Base-by-base conservation (phyloP, 805 yeast species). In the Pichia nanzhaoensis region DNA sequence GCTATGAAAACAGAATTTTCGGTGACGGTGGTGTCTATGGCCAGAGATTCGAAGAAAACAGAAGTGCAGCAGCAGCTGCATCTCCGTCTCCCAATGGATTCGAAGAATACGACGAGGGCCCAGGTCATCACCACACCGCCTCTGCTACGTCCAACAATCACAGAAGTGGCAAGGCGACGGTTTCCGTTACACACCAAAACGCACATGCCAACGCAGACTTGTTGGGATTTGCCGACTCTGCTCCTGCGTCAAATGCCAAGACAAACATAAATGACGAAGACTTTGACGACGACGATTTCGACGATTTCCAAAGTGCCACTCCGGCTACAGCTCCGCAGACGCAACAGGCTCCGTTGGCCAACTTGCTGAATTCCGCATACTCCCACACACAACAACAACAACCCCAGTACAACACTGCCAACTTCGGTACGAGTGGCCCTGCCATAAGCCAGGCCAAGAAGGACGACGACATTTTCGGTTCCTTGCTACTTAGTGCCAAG, bases 21-120 rank as follows among this genome's bases (percentile, higher is more conserved):
- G 87, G 87, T 37, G 87, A 80, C 56, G 84, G 84, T 41, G 84
- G 85, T 37, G 83, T 78, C 20, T 80, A 71, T 56, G 87, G 86
- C 24, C 78, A 74, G 49, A 71, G 84, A 60, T 80, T 68, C 51
- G 85, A 77, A 53, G 84, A 53, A 77, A 55, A 68, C 73, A 31
- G 77, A 79, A 53, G 59, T 69, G 18, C 69, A 71, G 10, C 13
- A 3, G 61, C 67, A 20, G 35, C 51, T 12, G n/a, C n/a, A n/a
- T n/a, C n/a, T n/a, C n/a, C n/a, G n/a, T 24, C 28, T 24, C 65
- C 69, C 1, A 55, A 61, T 13, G 64, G 66, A 32, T 80, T 73
- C 51, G 87, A 81, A 61, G 88, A 81, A 58, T 80, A 81, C 56
- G 79, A 80, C 42, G 74, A 45, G 19, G 39, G 30, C 8, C 56